These are phyloP conservation scores for Fusarium staphyleae DNA, from an alignment of 2,329 filamentous ascomycete species.

Conservation along the genomic window DNA sequence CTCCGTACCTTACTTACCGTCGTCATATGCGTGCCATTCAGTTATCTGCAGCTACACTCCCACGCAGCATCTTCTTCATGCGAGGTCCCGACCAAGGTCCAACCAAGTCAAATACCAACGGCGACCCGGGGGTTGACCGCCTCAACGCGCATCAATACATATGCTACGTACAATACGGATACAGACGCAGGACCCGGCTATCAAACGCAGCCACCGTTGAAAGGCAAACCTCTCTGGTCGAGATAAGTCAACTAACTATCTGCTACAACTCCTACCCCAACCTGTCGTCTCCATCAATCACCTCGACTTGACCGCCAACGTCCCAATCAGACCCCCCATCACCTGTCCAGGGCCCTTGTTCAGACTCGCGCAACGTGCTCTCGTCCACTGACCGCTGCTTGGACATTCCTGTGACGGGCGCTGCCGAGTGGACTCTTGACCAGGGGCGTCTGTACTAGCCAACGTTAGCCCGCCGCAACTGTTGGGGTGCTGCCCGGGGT, in stretches of 20 bases:
- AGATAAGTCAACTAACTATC: too few species aligned
- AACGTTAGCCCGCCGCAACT: conserved; percentile 26
- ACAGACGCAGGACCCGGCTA: background rate
- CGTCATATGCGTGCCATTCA: too few species aligned
- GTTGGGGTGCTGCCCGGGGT: conserved; percentile 10
- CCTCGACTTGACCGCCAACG: conserved; percentile 30
- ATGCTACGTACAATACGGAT: too few species aligned
- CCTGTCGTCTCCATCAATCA: conserved; percentile 29
- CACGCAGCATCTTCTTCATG: conserved; percentile 29
- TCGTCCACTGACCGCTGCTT: conserved; percentile 42
- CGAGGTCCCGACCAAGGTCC: conserved; percentile 34
- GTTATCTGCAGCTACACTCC: conserved; percentile 24
- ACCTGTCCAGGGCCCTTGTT: conserved; percentile 23
- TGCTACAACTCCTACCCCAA: too few species aligned
- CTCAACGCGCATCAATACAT: background rate
- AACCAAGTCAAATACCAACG: conserved; percentile 23
- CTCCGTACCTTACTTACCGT: conserved; percentile 4
- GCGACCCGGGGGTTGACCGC: conserved; percentile 32
- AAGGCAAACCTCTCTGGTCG: conserved; percentile 1
- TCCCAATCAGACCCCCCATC: conserved; percentile 23
- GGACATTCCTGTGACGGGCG: conserved; percentile 35
- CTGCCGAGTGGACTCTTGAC: conserved; percentile 36
- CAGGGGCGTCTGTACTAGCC: conserved; percentile 35
- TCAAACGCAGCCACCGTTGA: conserved; percentile 3
- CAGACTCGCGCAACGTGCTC: conserved; percentile 28